Evolutionary conservation across 169 alveolate genomes (phyloP).

Genomic region (Plasmodium vinckei): DNA sequence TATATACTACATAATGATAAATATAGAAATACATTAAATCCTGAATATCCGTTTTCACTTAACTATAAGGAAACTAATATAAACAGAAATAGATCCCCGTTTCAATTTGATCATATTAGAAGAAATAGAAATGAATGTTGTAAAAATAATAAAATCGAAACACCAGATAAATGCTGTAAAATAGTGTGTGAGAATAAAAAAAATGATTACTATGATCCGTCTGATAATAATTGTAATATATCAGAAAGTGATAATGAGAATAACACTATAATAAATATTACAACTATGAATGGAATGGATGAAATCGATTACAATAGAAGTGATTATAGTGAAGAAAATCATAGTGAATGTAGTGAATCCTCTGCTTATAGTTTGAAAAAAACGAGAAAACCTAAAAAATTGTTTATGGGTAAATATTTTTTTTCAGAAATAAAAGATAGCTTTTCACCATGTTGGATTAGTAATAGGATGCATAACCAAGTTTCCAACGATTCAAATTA

Average conservation of each 20-base stretch:
- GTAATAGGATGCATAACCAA: background rate
- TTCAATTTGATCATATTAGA: background rate
- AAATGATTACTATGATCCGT: background rate
- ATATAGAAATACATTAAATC: background rate
- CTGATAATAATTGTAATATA: background rate
- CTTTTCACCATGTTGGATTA: slow-evolving; percentile 18
- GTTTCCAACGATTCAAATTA: slow-evolving; percentile 6
- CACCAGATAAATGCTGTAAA: background rate
- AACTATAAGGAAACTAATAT: too few species aligned
- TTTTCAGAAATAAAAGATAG: slow-evolving; percentile 61
- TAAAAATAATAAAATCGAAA: background rate
- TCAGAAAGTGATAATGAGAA: slow-evolving; percentile 16
- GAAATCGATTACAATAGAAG: background rate
- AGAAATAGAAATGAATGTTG: background rate
- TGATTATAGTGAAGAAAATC: slow-evolving; percentile 10
- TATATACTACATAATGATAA: background rate
- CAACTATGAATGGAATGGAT: background rate
- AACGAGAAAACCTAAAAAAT: slow-evolving; percentile 27
- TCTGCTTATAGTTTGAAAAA: background rate
- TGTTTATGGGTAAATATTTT: slow-evolving; percentile 66
- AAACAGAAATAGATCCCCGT: too few species aligned
- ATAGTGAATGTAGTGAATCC: slow-evolving; percentile 1
- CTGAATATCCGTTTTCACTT: background rate
- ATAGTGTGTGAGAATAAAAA: background rate
- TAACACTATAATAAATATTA: slow-evolving; percentile 15